Conservation (phyloP, 2,329 filamentous ascomycete genomes). For the Parafenestella ontariensis region DNA sequence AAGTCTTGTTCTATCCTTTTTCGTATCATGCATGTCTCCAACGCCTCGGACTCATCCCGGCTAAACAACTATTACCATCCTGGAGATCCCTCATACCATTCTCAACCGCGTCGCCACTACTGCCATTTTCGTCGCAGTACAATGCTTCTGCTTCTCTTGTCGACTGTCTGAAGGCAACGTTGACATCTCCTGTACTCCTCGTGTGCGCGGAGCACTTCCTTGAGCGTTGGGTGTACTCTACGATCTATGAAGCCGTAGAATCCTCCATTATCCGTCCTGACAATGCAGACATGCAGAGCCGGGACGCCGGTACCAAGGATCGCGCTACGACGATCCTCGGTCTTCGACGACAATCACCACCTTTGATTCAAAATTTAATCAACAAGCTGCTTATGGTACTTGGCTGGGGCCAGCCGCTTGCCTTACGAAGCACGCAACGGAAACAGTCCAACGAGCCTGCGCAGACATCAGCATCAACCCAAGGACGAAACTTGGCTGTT, state of each 20-base stretch:
- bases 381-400: constrained; percentile 31
- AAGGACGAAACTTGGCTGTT: constrained; percentile 24
- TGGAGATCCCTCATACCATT: constrained; percentile 39
- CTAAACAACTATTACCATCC: constrained; percentile 35
- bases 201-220: constrained; percentile 33
- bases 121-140: constrained; percentile 27
- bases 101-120: constrained; percentile 34
- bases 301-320: constrained; percentile 29
- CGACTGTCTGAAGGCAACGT: constrained; percentile 18
- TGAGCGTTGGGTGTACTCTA: constrained; percentile 36
- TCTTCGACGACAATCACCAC: constrained; percentile 30
- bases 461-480: constrained; percentile 1
- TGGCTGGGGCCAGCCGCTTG: constrained; percentile 32
- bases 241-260: constrained; percentile 40
- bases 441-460: neutral
- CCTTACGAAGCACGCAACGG: neutral
- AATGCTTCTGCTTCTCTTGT: constrained; percentile 19
- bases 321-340: constrained; percentile 31
- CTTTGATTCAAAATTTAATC: constrained; percentile 27
- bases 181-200: constrained; percentile 39
- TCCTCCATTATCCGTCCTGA: constrained; percentile 36
- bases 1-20: constrained; percentile 42
- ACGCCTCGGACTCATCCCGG: constrained; percentile 38
- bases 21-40: constrained; percentile 41
- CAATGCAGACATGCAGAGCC: constrained; percentile 37